Conservation (phyloP, 306 rosid genomes). For the Canavalia ensiformis region DNA sequence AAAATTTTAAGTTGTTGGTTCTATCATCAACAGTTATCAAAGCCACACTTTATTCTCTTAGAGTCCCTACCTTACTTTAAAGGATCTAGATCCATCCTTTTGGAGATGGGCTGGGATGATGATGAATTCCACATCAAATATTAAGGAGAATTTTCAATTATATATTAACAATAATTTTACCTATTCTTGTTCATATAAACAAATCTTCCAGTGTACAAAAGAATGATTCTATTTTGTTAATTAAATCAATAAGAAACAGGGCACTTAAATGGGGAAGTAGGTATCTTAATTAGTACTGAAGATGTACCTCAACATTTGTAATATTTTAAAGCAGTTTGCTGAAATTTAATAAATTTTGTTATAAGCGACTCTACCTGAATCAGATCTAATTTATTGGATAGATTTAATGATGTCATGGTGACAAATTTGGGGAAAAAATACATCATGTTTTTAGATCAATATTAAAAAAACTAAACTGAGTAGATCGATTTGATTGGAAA, state of each 20-base stretch:
- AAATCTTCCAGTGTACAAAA: conserved; percentile 6
- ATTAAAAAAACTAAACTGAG: too few relatives aligned
- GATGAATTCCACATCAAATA: conserved; percentile 13
- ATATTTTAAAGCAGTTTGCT: conserved; percentile 6
- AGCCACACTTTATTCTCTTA: too few relatives aligned
- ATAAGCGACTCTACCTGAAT: conserved; percentile 15
- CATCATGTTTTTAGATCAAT: too few relatives aligned
- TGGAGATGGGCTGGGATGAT: conserved; percentile 27
- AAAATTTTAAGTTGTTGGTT: too few relatives aligned
- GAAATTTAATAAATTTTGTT: conserved; percentile 6
- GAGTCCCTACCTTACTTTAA: too few relatives aligned
- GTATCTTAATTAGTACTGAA: background rate
- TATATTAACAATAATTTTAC: background rate
- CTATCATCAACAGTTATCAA: too few relatives aligned
- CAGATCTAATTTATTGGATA: conserved; percentile 19
- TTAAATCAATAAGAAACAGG: conserved; percentile 28
- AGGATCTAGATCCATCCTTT: too few relatives aligned
- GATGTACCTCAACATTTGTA: background rate
- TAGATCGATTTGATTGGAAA: too few relatives aligned
- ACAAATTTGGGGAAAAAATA: background rate
- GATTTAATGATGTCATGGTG: background rate
- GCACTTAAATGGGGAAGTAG: background rate
- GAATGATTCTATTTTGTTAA: conserved; percentile 17
- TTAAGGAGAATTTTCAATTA: background rate
- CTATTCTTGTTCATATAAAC: background rate